A percentile compares a stretch with the other conserved stretches of the same genome.
These are phyloP conservation scores for Thermothelomyces thermophilus DNA, from an alignment of 2,329 filamentous ascomycete species.

Conservation along the genomic window DNA sequence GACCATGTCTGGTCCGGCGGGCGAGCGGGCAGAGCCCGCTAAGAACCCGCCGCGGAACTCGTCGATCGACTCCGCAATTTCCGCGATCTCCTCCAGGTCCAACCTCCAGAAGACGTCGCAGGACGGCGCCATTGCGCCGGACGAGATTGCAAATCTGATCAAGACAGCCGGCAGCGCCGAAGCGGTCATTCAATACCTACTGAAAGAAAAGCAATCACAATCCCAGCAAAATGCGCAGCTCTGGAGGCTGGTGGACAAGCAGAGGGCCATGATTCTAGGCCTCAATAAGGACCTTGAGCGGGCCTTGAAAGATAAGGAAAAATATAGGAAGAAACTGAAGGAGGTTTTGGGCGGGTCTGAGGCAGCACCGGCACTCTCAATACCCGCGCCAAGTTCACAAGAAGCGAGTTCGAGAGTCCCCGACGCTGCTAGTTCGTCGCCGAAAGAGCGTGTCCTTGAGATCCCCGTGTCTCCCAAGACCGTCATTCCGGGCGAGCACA, in stretches of 20 bases:
- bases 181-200: slow-evolving; percentile 76
- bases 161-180: slow-evolving; percentile 82
- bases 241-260: slow-evolving; percentile 95
- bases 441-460: slow-evolving; percentile 30
- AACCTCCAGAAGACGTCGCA: slow-evolving; percentile 52
- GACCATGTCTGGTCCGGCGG: slow-evolving; percentile 43
- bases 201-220: slow-evolving; percentile 87
- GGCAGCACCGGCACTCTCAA: slow-evolving; percentile 24
- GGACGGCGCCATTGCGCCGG: slow-evolving; percentile 52
- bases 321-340: slow-evolving; percentile 84
- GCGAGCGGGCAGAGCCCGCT: slow-evolving; percentile 34
- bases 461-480: slow-evolving; percentile 41
- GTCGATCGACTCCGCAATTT: slow-evolving; percentile 91
- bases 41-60: slow-evolving; percentile 60
- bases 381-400: slow-evolving; percentile 13
- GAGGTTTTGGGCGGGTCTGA: slow-evolving; percentile 51
- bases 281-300: slow-evolving; percentile 92
- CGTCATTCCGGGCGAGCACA: slow-evolving; percentile 44
- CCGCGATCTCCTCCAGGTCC: slow-evolving; percentile 59
- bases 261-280: slow-evolving; percentile 85
- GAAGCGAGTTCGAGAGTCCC: slow-evolving; percentile 16
- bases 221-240: slow-evolving; percentile 85
- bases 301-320: slow-evolving; percentile 87
- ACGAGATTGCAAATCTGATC: slow-evolving; percentile 74
- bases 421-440: slow-evolving; percentile 20